Evolutionary conservation across 164 flowering plant species (phyloP), one percentile per base, ranked within the genome.

Genomic region (Nelumbo lutea): DNA sequence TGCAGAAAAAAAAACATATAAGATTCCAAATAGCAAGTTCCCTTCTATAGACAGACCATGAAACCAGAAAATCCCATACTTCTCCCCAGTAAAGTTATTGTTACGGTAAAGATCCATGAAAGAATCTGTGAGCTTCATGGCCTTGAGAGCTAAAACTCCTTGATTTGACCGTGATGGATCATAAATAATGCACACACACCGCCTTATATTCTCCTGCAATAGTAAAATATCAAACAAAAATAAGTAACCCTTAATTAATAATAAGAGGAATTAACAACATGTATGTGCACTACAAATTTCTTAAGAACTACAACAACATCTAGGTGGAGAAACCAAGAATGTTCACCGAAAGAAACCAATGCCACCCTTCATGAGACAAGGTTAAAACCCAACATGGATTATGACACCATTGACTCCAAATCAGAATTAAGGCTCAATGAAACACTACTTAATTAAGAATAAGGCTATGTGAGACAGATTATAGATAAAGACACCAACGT

Each of bases 181-280:
- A 80, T 95, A 95, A 66, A 90, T 86, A 59, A 95, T 92, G 86
- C 99, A 95, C 27, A 95, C 99, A 82, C 99, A 92, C 6, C 99
- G 84, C 67, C 81, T 88, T 27, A 92, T 95, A 76, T 92, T 95
- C 82, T 95, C 99, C 98, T 95, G 89, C 73, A 83, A 27, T 27
- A 27, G 27, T 27, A 27, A 27, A 27, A 27, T 27, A 27, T 27
- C 27, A 27, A 27, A 75, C 1, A 43, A 48, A 42, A 66, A 58
- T 27, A 14, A 1, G 40, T 47, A 61, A 2, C n/a, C 44, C 3
- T 51, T 38, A 44, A 65, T 40, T 59, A 59, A 40, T 59, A 2
- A 27, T 59, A 59, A 46, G 5, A 46, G 48, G 48, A 46, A 4
- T 4, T 46, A 46, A 46, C 7, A 4, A 46, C 48, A 46, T 46